Conservation (phyloP, 768 basidiomycete species). For the Lepiota venenata region DNA sequence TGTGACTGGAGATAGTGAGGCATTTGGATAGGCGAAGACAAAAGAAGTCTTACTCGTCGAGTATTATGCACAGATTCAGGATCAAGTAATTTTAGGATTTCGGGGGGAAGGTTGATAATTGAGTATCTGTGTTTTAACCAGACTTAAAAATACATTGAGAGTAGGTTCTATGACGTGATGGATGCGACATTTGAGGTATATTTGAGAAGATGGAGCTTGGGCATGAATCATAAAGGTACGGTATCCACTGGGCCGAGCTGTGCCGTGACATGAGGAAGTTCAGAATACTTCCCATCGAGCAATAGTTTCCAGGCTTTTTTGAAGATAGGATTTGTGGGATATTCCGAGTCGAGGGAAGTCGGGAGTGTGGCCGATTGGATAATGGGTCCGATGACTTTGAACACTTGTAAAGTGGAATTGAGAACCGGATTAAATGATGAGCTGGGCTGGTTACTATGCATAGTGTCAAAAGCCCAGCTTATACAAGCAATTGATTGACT, state of each 20-base stretch:
- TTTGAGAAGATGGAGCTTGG: no score
- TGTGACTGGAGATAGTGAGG: not conserved
- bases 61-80: no score
- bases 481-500: not conserved
- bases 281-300: not conserved
- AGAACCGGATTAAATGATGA: not conserved
- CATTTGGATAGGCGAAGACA: no score
- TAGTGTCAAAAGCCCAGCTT: no score
- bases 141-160: no score
- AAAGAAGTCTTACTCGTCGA: no score
- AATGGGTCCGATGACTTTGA: not conserved
- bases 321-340: conserved; percentile 2
- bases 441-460: not conserved
- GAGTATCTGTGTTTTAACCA: no score
- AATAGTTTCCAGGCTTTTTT: not conserved
- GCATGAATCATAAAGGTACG: not conserved
- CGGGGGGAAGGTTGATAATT: no score
- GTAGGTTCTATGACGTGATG: no score
- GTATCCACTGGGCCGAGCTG: not conserved
- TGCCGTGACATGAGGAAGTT: not conserved
- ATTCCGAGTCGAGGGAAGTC: not conserved
- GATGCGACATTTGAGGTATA: no score
- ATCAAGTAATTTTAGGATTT: no score
- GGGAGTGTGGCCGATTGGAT: not conserved
- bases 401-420: not conserved